Evolutionary conservation across 2,329 filamentous ascomycete species (phyloP).

Genomic region (Colletotrichum sp.): DNA sequence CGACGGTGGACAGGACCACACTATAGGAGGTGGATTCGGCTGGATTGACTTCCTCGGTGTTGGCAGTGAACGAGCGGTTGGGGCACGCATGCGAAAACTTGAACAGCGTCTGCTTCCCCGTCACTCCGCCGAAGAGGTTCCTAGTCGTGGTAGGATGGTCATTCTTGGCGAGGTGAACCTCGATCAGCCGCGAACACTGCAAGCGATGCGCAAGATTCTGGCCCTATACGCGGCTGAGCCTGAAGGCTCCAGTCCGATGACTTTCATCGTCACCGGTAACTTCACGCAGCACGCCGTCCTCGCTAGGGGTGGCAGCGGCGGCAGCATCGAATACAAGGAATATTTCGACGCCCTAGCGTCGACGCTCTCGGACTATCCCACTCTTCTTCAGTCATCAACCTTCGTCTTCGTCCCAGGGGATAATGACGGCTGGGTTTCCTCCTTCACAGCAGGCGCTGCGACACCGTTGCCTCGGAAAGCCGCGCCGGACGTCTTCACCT

Average conservation of each 20-base stretch:
- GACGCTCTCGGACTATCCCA: constrained; percentile 82
- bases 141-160: constrained; percentile 63
- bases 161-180: constrained; percentile 87
- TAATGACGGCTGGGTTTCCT: constrained; percentile 95
- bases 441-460: constrained; percentile 79
- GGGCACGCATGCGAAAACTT: constrained; percentile 81
- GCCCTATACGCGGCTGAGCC: constrained; percentile 72
- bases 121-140: constrained; percentile 35
- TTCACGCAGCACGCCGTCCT: constrained; percentile 74
- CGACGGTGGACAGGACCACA: constrained; percentile 63
- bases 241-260: constrained; percentile 71
- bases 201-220: constrained; percentile 82
- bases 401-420: constrained; percentile 96
- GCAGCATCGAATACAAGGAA: constrained; percentile 96
- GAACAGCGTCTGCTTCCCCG: constrained; percentile 70
- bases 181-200: constrained; percentile 80
- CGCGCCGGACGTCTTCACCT: constrained; percentile 90
- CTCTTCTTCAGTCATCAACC: constrained; percentile 77
- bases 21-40: constrained; percentile 83
- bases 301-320: constrained; percentile 72
- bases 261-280: constrained; percentile 85
- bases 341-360: constrained; percentile 89
- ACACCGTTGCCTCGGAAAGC: constrained; percentile 71
- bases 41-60: constrained; percentile 97
- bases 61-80: constrained; percentile 85